phyloP scores from a whole-genome alignment of 2,329 filamentous ascomycete genomes.

The Metarhizium rileyi region DNA sequence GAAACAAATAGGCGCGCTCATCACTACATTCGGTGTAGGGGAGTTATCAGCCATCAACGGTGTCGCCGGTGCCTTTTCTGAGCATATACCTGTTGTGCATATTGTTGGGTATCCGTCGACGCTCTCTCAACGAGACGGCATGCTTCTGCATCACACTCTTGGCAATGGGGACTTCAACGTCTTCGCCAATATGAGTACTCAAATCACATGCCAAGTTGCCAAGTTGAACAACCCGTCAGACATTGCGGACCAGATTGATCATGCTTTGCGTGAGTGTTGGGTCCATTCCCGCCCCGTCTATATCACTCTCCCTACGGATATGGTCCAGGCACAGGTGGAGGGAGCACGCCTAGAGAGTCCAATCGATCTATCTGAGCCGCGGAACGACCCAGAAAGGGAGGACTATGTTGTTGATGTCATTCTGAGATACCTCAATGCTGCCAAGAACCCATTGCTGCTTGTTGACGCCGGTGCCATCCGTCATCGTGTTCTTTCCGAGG shows the following conservation, averaged over 20 bases:
- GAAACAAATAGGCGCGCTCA: conserved; percentile 57
- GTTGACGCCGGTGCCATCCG: conserved; percentile 78
- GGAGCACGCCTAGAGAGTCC: conserved; percentile 60
- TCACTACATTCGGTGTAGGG: conserved; percentile 70
- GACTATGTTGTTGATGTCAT: conserved; percentile 76
- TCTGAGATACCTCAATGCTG: conserved; percentile 60
- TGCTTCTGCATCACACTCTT: conserved; percentile 57
- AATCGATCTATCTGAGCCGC: conserved; percentile 54
- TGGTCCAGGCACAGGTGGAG: conserved; percentile 67
- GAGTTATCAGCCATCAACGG: conserved; percentile 67
- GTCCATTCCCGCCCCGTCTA: conserved; percentile 70
- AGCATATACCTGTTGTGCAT: conserved; percentile 63
- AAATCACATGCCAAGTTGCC: conserved; percentile 62
- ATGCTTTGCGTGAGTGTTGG: conserved; percentile 66
- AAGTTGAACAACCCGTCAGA: conserved; percentile 61
- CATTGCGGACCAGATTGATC: conserved; percentile 67
- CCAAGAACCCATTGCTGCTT: conserved; percentile 67
- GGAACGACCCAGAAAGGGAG: conserved; percentile 62
- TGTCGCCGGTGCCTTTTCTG: conserved; percentile 63
- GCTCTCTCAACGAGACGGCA: conserved; percentile 35
- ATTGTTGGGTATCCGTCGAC: conserved; percentile 48
- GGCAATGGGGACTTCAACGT: conserved; percentile 75
- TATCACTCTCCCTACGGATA: conserved; percentile 72
- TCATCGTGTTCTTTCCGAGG: conserved; percentile 62
- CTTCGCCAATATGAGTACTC: conserved; percentile 67